Base-by-base conservation (phyloP, 768 basidiomycete genomes). In the Chlorophyllum brunneum region DNA sequence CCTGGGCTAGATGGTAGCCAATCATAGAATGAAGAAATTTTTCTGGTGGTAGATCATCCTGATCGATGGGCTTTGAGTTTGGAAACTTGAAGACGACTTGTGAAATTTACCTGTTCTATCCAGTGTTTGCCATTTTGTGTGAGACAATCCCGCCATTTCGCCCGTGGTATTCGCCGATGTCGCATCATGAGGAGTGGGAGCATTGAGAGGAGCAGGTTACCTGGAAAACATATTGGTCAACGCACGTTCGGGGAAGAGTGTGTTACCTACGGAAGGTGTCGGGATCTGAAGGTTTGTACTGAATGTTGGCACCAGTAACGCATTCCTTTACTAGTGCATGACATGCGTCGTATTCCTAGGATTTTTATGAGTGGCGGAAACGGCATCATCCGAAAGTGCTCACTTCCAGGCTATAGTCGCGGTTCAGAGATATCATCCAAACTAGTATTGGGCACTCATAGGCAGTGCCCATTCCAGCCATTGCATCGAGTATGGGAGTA, bases 141-240 rank as follows among this genome's bases (percentile, higher is more conserved):
- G 22, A 72, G 67, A 51, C 76, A 76, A 56, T 88, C 87, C 54
- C 76, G 74, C 88, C 88, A 91, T 56, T 85, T 83, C 10, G 82
- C 68, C 16, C 88, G 74, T 1, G 88, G 86, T 66, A 90, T 86
- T 33, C 88, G 81, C 50, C 88, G 75, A 65, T 90, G 88, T 13
- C 88, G 72, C 88, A 90, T 90, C 88, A 91, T 89, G 59, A 90
- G 81, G 10, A 90, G 70, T 0, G 88, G 88, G 8, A 91, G 69
- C 74, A 90, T 84, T 58, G 84, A 75, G 15, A 83, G 82, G 65
- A 91, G 82, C 58, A 86, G 70, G 61, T 80, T 78, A 18, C 87
- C 88, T 90, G 15, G 11, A 42, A 8, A 6, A 4, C 29, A 45
- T 13, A 16, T 36, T 7, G 16, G 34, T 36, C 11, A 5, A 16